These are phyloP conservation scores for Warburgia ugandensis DNA, from an alignment of 164 flowering plant species.

Conservation along the genomic window DNA sequence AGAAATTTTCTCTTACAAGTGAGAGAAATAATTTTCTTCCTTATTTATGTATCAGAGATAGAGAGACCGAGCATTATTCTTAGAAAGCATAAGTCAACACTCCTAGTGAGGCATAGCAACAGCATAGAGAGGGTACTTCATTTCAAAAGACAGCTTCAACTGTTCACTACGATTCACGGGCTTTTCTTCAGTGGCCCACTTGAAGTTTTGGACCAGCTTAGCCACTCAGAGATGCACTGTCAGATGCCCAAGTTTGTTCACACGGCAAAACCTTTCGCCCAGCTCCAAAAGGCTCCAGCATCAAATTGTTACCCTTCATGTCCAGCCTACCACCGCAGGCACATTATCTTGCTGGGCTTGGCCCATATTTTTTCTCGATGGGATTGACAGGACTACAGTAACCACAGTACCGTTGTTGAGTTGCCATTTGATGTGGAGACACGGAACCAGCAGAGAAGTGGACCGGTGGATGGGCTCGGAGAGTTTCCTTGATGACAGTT, in stretches of 20 bases:
- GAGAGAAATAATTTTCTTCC: too few relatives aligned
- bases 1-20: too few relatives aligned
- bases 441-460: slow-evolving; percentile 48
- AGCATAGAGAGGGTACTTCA: slow-evolving; percentile 36
- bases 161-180: slow-evolving; percentile 33
- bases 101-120: slow-evolving; percentile 21
- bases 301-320: slow-evolving; percentile 39
- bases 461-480: slow-evolving; percentile 56
- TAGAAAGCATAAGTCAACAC: not conserved
- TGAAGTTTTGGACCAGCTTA: slow-evolving; percentile 32
- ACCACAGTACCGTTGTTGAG: slow-evolving; percentile 43
- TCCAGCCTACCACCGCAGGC: slow-evolving; percentile 30
- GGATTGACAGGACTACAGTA: slow-evolving; percentile 48
- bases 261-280: slow-evolving; percentile 60
- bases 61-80: too few relatives aligned
- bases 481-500: slow-evolving; percentile 38
- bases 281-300: slow-evolving; percentile 59
- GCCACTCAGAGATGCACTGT: slow-evolving; percentile 43
- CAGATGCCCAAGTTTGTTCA: slow-evolving; percentile 34
- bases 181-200: slow-evolving; percentile 25
- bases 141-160: slow-evolving; percentile 49
- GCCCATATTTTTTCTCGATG: slow-evolving; percentile 43
- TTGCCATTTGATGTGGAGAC: slow-evolving; percentile 39
- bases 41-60: too few relatives aligned
- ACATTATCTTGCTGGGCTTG: slow-evolving; percentile 25